Base-by-base conservation (phyloP, 805 yeast species). In the Sporopachydermia lactativora region DNA sequence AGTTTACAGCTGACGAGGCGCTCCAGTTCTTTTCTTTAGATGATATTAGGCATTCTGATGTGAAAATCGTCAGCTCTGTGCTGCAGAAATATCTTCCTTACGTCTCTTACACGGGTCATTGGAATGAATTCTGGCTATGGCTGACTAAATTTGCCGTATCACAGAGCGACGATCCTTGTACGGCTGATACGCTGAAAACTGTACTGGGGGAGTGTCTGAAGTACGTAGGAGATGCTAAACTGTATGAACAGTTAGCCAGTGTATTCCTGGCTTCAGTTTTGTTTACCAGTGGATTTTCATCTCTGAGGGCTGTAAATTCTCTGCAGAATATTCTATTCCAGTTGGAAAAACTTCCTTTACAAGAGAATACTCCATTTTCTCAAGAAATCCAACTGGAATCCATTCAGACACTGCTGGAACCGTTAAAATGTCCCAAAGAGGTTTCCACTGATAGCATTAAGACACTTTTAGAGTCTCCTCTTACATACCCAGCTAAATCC, bases 401-500 rank as follows among this genome's bases (percentile, higher is more conserved):
- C 13, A 24, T 24, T 24, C 13, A 8, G 8, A n/a, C 8, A 8
- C 8, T 8, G 31, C 13, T 24, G 31, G 31, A 24, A 8, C 8
- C 13, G 13, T n/a, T n/a, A n/a, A n/a, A n/a, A n/a, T n/a, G n/a
- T n/a, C n/a, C n/a, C n/a, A n/a, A n/a, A n/a, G n/a, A n/a, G n/a
- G n/a, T 24, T 24, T 8, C 31, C n/a, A n/a, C n/a, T 24, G 31
- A 24, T 24, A n/a, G n/a, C n/a, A 24, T 24, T n/a, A 46, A 62
- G n/a, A 8, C 8, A n/a, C n/a, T 24, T 8, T 24, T 24, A n/a
- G 13, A 24, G n/a, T 24, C 31, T 8, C 31, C 31, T 8, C 8
- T 24, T 8, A 24, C 31, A 24, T 24, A 24, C n/a, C 31, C 31
- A 8, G 8, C 31, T 24, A 24, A 24, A 24, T 8, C 31, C n/a